Evolutionary conservation across 257 asterid species (phyloP).

Genomic region (Anisodus tanguticus): DNA sequence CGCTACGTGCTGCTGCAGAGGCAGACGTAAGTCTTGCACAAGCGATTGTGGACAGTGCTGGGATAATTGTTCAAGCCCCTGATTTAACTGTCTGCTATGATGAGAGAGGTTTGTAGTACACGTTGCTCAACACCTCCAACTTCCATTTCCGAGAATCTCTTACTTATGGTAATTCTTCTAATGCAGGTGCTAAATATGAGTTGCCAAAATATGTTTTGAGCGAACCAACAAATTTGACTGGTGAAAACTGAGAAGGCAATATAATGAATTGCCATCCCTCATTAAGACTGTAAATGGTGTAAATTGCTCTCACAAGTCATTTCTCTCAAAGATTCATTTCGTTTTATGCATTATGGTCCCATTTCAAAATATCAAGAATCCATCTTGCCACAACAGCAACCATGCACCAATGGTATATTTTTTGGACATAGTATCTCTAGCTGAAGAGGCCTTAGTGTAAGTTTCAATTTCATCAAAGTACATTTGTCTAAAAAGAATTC

Average conservation of each 20-base stretch:
- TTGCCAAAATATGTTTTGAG: constrained; percentile 78
- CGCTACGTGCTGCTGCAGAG: constrained; percentile 84
- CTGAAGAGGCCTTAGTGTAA: neutral
- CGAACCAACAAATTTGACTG: constrained; percentile 80
- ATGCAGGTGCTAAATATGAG: constrained; percentile 82
- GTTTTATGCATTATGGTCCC: constrained; percentile 1
- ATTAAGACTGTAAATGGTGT: constrained; percentile 50
- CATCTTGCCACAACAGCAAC: constrained; percentile 19
- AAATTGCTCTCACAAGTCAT: constrained; percentile 45
- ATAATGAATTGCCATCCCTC: neutral
- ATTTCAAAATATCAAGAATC: neutral
- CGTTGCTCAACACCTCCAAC: neutral
- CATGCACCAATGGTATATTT: constrained; percentile 11
- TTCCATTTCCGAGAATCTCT: neutral
- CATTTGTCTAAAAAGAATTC: neutral
- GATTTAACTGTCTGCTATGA: constrained; percentile 91
- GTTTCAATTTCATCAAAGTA: constrained; percentile 27
- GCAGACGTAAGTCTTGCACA: constrained; percentile 59
- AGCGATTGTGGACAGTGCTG: constrained; percentile 71
- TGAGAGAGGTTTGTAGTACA: constrained; percentile 63
- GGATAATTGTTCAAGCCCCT: constrained; percentile 68
- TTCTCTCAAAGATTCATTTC: constrained; percentile 29
- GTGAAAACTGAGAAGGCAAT: constrained; percentile 38
- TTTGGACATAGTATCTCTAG: constrained; percentile 21
- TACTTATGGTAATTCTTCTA: neutral